A percentile compares a stretch with the other conserved stretches of the same genome.
phyloP scores from a whole-genome alignment of 805 yeast species.

The Zygosaccharomyces pseudorouxii region DNA sequence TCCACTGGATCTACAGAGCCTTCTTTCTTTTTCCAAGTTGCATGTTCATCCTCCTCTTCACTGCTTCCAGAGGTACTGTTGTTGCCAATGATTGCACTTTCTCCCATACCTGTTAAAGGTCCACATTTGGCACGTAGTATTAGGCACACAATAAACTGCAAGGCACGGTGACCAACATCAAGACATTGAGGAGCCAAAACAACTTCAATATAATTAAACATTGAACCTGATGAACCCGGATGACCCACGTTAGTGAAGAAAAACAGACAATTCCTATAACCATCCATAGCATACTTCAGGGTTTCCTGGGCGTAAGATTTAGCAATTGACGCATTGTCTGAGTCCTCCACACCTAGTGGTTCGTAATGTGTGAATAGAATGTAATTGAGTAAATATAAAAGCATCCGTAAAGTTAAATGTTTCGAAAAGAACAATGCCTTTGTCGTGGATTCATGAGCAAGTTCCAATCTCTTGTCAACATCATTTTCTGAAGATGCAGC shows the following conservation, averaged over 20 bases:
- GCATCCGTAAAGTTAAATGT: constrained; percentile 42
- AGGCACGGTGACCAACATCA: constrained; percentile 51
- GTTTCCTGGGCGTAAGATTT: constrained; percentile 41
- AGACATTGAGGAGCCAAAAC: constrained; percentile 46
- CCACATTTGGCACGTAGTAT: constrained; percentile 47
- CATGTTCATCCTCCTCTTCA: constrained; percentile 27
- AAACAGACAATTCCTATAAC: constrained; percentile 39
- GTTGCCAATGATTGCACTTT: constrained; percentile 24
- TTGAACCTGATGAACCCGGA: constrained; percentile 36
- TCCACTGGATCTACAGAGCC: constrained; percentile 25
- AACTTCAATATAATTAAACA: constrained; percentile 41
- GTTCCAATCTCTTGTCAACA: constrained; percentile 33
- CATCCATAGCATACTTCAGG: constrained; percentile 41
- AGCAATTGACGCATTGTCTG: constrained; percentile 34
- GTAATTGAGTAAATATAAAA: constrained; percentile 49
- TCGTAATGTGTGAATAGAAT: constrained; percentile 44
- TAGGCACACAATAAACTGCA: constrained; percentile 54
- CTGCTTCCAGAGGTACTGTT: constrained; percentile 23
- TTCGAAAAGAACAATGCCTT: constrained; percentile 39
- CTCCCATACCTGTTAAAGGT: constrained; percentile 37
- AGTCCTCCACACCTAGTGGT: constrained; percentile 38
- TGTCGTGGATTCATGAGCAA: constrained; percentile 40
- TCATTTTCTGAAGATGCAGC: constrained; percentile 12
- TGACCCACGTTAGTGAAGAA: constrained; percentile 38
- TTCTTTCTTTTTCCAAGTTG: constrained; percentile 18